phyloP scores from a whole-genome alignment of 306 rosid genomes.

The Vicia sativa region DNA sequence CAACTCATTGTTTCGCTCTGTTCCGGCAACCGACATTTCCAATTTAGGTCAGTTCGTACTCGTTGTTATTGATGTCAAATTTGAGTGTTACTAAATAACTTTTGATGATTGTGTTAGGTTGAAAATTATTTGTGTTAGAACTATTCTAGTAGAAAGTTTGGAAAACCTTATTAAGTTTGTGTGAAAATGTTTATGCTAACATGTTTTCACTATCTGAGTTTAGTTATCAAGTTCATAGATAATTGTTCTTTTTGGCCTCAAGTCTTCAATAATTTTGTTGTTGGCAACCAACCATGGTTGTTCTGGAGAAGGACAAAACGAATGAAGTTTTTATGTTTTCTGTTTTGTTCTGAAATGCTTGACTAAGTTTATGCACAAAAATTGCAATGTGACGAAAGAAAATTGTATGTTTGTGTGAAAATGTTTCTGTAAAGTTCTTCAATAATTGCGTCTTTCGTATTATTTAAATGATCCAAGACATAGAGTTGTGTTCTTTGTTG shows the following conservation, averaged over 20 bases:
- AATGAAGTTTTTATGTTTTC: slow-evolving; percentile 12
- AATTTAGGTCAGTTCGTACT: no score
- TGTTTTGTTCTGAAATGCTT: slow-evolving; percentile 10
- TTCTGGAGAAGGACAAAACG: slow-evolving; percentile 7
- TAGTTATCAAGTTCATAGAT: slow-evolving; percentile 3
- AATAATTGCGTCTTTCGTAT: slow-evolving; percentile 25
- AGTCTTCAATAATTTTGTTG: slow-evolving; percentile 28
- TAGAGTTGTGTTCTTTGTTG: slow-evolving; percentile 2
- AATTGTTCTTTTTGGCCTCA: slow-evolving; percentile 12
- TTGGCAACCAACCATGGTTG: slow-evolving; percentile 16
- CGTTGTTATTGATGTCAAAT: no score
- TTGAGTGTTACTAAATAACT: no score
- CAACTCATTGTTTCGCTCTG: no score
- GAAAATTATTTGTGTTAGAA: no score
- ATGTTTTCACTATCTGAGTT: slow-evolving; percentile 3
- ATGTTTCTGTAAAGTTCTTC: slow-evolving; percentile 3
- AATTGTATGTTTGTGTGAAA: background rate
- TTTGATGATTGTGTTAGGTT: no score
- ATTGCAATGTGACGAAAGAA: background rate
- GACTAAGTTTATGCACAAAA: background rate
- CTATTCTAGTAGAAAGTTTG: no score
- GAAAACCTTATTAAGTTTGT: no score
- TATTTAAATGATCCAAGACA: slow-evolving; percentile 30
- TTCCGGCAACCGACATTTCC: no score
- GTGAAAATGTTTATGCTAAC: background rate